phyloP scores from a whole-genome alignment of 164 flowering plant species.

The Magnolia officinalis region DNA sequence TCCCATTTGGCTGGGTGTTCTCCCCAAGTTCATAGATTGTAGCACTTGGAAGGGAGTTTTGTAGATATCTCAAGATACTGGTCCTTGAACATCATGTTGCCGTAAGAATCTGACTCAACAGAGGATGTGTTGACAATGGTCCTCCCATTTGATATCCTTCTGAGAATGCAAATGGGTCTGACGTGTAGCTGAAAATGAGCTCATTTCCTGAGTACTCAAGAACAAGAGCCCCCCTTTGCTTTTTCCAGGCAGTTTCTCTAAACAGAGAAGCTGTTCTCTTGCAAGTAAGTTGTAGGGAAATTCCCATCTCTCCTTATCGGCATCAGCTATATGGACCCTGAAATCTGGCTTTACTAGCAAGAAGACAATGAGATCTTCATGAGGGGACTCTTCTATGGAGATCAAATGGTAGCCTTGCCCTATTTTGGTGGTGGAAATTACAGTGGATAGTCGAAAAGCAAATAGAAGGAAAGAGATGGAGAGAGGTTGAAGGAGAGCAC shows the following conservation, averaged over 20 bases:
- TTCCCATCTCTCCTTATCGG: slow-evolving; percentile 66
- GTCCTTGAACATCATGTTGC: slow-evolving; percentile 78
- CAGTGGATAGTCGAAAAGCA: slow-evolving; percentile 13
- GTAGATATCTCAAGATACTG: slow-evolving; percentile 90
- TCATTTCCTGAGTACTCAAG: slow-evolving; percentile 46
- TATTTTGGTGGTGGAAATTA: slow-evolving; percentile 33
- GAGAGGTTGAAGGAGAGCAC: neutral
- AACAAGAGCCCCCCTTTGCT: slow-evolving; percentile 27
- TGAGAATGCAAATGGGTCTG: slow-evolving; percentile 83
- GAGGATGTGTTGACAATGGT: slow-evolving; percentile 68
- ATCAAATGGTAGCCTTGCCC: slow-evolving; percentile 72
- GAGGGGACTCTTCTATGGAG: slow-evolving; percentile 64
- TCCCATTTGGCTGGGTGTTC: slow-evolving; percentile 85
- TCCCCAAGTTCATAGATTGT: slow-evolving; percentile 89
- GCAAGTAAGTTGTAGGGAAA: slow-evolving; percentile 73
- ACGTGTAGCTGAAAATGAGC: slow-evolving; percentile 58
- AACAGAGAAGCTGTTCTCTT: slow-evolving; percentile 52
- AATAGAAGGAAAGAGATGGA: slow-evolving; percentile 10
- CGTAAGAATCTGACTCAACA: slow-evolving; percentile 47
- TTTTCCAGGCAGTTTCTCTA: slow-evolving; percentile 27
- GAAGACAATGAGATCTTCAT: slow-evolving; percentile 68
- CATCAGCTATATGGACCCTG: slow-evolving; percentile 70
- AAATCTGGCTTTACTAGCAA: slow-evolving; percentile 70
- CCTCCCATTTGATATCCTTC: slow-evolving; percentile 70
- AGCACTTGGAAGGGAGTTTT: slow-evolving; percentile 62